Evolutionary conservation across 164 flowering plant species (phyloP).

Genomic region (Nymphaea thermarum): DNA sequence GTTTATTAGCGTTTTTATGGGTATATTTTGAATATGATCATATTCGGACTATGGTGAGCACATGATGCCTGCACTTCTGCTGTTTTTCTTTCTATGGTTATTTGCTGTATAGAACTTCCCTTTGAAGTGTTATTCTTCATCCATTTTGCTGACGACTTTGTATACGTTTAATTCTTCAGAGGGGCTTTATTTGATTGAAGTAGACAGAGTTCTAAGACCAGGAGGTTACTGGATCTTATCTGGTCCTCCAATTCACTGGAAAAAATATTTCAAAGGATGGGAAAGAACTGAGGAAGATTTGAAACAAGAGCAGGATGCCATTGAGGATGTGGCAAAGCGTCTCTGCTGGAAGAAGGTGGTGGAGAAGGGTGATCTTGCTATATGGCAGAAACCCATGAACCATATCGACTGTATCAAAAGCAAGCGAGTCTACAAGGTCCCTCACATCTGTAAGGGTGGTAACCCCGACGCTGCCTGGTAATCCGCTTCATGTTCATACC

Average conservation of each 20-base stretch:
- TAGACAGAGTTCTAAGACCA: constrained; percentile 85
- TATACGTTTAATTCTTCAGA: constrained; percentile 23
- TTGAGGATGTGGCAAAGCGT: constrained; percentile 62
- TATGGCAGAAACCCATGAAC: constrained; percentile 91
- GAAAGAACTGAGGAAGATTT: constrained; percentile 86
- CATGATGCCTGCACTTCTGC: no score
- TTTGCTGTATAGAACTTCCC: no score
- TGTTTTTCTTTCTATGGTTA: no score
- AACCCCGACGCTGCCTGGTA: constrained; percentile 76
- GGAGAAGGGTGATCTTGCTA: constrained; percentile 68
- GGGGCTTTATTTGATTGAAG: constrained; percentile 82
- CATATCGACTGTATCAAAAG: constrained; percentile 58
- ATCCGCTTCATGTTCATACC: neutral
- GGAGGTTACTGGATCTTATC: constrained; percentile 99
- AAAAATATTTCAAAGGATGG: constrained; percentile 93
- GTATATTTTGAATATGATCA: no score
- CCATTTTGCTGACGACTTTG: neutral
- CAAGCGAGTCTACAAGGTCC: constrained; percentile 29
- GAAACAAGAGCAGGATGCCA: constrained; percentile 79
- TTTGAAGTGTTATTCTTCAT: no score
- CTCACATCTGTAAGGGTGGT: constrained; percentile 78
- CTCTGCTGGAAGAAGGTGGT: constrained; percentile 88
- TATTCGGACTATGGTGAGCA: no score
- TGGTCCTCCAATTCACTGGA: constrained; percentile 95
- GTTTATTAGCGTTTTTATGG: no score